phyloP scores from a whole-genome alignment of 2,329 filamentous ascomycete genomes.

The Magnaporthiopsis poae region DNA sequence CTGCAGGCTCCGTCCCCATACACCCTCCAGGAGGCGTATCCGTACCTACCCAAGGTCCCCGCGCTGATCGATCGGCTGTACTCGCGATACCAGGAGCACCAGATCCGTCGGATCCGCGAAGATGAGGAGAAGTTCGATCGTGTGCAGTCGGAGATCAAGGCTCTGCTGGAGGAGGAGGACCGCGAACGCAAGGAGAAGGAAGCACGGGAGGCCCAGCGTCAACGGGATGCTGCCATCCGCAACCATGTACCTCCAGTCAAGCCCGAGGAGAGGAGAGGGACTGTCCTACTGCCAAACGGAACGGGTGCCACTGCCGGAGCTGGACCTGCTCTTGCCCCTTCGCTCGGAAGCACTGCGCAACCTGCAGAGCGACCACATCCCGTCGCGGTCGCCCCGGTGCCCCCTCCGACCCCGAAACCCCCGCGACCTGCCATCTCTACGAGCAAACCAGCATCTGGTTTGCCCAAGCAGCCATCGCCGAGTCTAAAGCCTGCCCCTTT shows the following conservation, averaged over 20 bases:
- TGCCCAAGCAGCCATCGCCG: not conserved
- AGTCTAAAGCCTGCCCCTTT: not conserved
- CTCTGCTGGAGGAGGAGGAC: constrained; percentile 30
- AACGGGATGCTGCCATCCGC: not conserved
- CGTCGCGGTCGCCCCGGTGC: no score
- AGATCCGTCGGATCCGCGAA: constrained; percentile 60
- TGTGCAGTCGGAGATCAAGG: constrained; percentile 57
- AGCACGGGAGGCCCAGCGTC: constrained; percentile 2
- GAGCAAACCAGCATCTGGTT: not conserved
- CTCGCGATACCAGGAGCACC: constrained; percentile 58
- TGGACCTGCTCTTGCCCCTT: not conserved
- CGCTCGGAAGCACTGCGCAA: not conserved
- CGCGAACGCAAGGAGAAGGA: constrained; percentile 27
- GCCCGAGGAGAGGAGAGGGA: constrained; percentile 1
- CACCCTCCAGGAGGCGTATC: constrained; percentile 55
- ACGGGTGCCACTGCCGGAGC: not conserved
- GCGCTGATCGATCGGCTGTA: constrained; percentile 65
- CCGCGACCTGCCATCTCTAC: not conserved
- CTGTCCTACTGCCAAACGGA: not conserved
- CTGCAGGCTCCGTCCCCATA: constrained; percentile 54
- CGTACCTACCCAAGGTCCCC: constrained; percentile 59
- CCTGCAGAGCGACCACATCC: not conserved
- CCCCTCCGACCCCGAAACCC: not conserved
- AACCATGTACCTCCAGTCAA: not conserved
- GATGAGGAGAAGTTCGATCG: constrained; percentile 60